Conservation (phyloP, 2,329 filamentous ascomycete species). For the Fusarium nygamai region DNA sequence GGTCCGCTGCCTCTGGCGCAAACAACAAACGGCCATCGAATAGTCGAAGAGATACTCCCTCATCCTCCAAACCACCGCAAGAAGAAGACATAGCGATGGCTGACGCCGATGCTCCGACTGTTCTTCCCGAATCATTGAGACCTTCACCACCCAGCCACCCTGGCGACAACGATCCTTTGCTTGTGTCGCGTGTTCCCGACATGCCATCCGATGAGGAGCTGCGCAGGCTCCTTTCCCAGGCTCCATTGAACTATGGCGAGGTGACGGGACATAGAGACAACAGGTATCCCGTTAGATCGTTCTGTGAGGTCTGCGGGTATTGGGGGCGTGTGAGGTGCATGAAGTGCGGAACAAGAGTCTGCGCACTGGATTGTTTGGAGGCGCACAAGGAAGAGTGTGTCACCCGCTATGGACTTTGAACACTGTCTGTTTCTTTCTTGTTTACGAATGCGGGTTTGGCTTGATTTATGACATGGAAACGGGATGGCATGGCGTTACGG, state of each 20-base stretch:
- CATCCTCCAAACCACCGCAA: constrained; percentile 28
- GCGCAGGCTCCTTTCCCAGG: constrained; percentile 68
- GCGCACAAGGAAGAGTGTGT: constrained; percentile 78
- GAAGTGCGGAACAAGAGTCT: constrained; percentile 82
- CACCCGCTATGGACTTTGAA: constrained; percentile 66
- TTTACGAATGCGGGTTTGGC: background rate
- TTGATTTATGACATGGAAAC: background rate
- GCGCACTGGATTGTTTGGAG: constrained; percentile 78
- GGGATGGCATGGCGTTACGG: constrained; percentile 31
- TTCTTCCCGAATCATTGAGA: constrained; percentile 50
- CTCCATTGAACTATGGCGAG: constrained; percentile 75
- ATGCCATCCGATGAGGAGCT: constrained; percentile 70
- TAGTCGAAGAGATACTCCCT: constrained; percentile 43
- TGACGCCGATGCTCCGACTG: constrained; percentile 41
- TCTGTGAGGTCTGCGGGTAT: constrained; percentile 85
- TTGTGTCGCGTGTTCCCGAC: constrained; percentile 66
- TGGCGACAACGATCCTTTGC: constrained; percentile 65
- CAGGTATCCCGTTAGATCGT: constrained; percentile 68
- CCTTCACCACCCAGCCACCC: constrained; percentile 53
- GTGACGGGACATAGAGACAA: constrained; percentile 60
- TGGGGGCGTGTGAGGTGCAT: constrained; percentile 81
- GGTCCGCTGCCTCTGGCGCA: constrained; percentile 44
- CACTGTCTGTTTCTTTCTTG: background rate
- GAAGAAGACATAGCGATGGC: constrained; percentile 44
- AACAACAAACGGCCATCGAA: constrained; percentile 44